These are phyloP conservation scores for Ziziphus jujuba DNA, from an alignment of 306 rosid species.

Conservation along the genomic window DNA sequence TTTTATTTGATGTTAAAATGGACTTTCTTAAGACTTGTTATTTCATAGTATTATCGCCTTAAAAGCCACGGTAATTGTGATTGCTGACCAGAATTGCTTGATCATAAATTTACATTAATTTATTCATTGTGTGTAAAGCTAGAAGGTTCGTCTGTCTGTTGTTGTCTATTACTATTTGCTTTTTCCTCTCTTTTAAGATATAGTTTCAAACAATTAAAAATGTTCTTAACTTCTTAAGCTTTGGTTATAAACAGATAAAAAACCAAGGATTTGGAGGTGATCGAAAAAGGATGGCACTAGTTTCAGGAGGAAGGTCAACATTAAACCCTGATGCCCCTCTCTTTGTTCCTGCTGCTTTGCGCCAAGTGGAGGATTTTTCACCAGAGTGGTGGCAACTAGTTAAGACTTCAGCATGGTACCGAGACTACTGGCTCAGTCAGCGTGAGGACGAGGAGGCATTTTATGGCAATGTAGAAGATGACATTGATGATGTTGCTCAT, in stretches of 20 bases:
- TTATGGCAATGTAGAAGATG: constrained; percentile 35
- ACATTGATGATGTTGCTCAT: constrained; percentile 42
- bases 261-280: constrained; percentile 16
- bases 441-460: constrained; percentile 58
- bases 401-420: constrained; percentile 81
- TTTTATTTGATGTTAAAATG: not conserved
- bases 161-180: not conserved
- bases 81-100: not conserved
- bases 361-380: constrained; percentile 89
- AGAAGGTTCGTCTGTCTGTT: not conserved
- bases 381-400: constrained; percentile 95
- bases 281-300: constrained; percentile 56
- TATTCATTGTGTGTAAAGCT: not conserved
- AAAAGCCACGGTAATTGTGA: not conserved
- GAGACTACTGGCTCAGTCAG: constrained; percentile 79
- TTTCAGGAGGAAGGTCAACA: constrained; percentile 67
- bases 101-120: not conserved
- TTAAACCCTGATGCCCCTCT: constrained; percentile 87
- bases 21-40: not conserved
- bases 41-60: not conserved
- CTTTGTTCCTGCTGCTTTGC: constrained; percentile 73
- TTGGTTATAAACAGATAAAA: constrained; percentile 25
- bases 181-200: too few species aligned
- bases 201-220: not conserved
- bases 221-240: not conserved